Base-by-base conservation (phyloP, 768 basidiomycete genomes). In the Tricholoma sp. region DNA sequence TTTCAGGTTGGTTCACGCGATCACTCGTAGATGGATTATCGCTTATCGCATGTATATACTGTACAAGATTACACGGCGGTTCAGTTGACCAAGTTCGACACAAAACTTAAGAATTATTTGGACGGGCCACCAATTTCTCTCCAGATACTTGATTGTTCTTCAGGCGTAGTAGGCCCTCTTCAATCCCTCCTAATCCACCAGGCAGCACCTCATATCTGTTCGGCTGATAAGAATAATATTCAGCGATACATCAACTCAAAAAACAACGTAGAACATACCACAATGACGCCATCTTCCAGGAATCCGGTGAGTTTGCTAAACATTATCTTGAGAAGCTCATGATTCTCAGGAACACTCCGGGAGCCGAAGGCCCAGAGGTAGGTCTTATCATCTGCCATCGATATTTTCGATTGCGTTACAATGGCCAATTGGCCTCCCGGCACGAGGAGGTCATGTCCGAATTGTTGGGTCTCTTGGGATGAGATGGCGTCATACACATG, bases 51-150 rank as follows among this genome's bases (percentile, higher is more conserved):
- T n/a, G n/a, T n/a, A n/a, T 27, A 27, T 27, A 27, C 2, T 27
- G 5, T 27, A 27, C 24, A 27, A 27, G 24, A 27, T 27, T 5
- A 27, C 24, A 27, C 24, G 24, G 5, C 24, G n/a, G n/a, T n/a
- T n/a, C 24, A 27, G 24, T 27, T 5, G 24, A 27, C 24, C 24
- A n/a, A n/a, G n/a, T n/a, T n/a, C 24, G 24, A 3, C 24, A 27
- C 24, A 41, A 19, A 8, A 41, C 19, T 19, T 14, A 41, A 19
- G 18, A 12, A 5, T 14, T 19, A 41, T 19, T 10, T 14, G 78
- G 79, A 52, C 66, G 73, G 1, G 58, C 74, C 7, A 82, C 69
- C 18, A 81, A 61, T 62, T 82, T 81, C 14, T 58, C 63, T 4
- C 74, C 79, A n/a, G 76, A 79, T 29, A 80, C 68, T 55, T 74